Evolutionary conservation across 805 yeast genomes (phyloP), one percentile per base, ranked within the genome.

Genomic region (Starmerella apicola): DNA sequence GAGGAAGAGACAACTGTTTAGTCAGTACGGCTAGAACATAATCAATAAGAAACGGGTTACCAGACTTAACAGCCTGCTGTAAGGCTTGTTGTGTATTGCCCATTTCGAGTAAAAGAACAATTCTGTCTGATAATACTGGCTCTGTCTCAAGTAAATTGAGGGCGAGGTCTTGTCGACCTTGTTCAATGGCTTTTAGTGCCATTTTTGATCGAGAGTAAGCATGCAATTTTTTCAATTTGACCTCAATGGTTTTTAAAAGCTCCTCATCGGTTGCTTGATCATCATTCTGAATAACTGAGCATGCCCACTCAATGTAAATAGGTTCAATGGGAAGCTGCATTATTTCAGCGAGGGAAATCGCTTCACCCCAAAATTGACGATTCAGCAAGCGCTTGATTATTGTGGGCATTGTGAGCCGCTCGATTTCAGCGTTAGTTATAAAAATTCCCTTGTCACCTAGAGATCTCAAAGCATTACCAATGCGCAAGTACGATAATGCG

Each of bases 271-370:
- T 66, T 16, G 41, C 38, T 13, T 41, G 34, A 42, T 67, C 48
- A 22, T 67, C 69, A 5, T 66, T 51, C 13, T 78, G 76, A 19
- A 86, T 74, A 53, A 82, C 81, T 25, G 70, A 61, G 43, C 78
- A 71, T 4, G 94, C 86, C 97, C 97, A 91, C 47, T 77, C 70
- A 2, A 74, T 65, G 52, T 78, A 80, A 0, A 91, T 70, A 13
- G 58, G 46, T 52, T 71, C 71, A 37, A 62, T 63, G 33, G 71
- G 75, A 36, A 64, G 58, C 34, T 59, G 61, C 48, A 67, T 63
- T 22, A 71, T 63, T 15, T 70, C 67, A 4, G 81, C 69, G 1
- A 85, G 62, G 44, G 76, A 71, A 25, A 83, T 56, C 2, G 85
- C 75, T 32, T 81, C 65, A 9, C 70, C 65, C 59, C 78, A 81